A percentile compares a stretch with the other conserved stretches of the same genome.
phyloP scores from a whole-genome alignment of 2,329 filamentous ascomycete genomes.

The Exophiala viscosa region DNA sequence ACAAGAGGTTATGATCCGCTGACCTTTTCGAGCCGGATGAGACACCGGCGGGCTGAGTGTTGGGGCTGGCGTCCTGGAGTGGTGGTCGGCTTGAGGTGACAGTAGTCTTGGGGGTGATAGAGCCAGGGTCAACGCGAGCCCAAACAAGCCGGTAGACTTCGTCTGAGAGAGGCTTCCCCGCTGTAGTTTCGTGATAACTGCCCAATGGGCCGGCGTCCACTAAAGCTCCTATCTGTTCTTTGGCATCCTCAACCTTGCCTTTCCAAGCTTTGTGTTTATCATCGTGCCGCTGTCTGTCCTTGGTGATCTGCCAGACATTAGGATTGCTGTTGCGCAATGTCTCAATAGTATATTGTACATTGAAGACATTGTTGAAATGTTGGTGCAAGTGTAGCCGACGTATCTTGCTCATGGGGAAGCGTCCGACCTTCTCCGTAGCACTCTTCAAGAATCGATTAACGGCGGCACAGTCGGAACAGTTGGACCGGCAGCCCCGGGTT shows the following conservation, averaged over 20 bases:
- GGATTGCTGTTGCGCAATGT: conserved; percentile 4
- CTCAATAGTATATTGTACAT: neutral
- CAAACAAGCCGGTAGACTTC: neutral
- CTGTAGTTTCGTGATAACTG: neutral
- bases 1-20: neutral
- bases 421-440: neutral
- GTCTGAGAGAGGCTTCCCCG: neutral
- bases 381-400: conserved; percentile 2
- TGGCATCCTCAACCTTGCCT: neutral
- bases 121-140: no score
- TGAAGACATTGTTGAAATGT: neutral
- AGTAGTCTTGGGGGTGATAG: no score
- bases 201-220: neutral
- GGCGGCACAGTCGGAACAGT: conserved; percentile 2
- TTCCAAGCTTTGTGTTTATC: neutral
- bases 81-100: no score
- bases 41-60: neutral
- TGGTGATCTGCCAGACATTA: conserved; percentile 9
- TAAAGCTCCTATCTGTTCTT: neutral
- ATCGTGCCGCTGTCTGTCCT: neutral
- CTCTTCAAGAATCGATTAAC: conserved; percentile 5
- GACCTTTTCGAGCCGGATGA: neutral
- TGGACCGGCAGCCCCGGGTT: neutral
- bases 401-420: neutral
- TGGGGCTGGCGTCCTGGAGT: neutral